Percentiles rank a stretch among this genome's conserved stretches.
Evolutionary conservation across 106 monocot genomes (phyloP).

Genomic region (Chionographis japonica): DNA sequence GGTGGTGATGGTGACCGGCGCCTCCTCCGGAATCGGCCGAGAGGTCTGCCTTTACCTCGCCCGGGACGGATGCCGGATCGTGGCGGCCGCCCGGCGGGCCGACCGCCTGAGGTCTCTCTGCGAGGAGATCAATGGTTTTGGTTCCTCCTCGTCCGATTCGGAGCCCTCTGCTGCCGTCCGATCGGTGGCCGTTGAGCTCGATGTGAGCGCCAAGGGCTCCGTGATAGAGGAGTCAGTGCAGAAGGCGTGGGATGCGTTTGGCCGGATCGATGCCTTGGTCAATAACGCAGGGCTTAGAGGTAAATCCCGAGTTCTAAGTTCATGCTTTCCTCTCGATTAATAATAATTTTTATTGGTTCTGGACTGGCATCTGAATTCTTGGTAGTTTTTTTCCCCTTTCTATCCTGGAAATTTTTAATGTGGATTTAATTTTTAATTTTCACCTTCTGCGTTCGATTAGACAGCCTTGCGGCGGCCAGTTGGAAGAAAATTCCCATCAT

Average conservation of each 20-base stretch:
- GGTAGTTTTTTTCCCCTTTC: no score
- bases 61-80: constrained; percentile 31
- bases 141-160: neutral
- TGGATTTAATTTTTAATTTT: no score
- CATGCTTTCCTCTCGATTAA: no score
- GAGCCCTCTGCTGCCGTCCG: constrained; percentile 4
- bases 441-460: no score
- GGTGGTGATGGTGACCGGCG: constrained; percentile 58
- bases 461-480: no score
- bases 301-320: no score
- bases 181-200: constrained; percentile 47
- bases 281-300: constrained; percentile 81
- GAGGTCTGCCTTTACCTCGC: constrained; percentile 47
- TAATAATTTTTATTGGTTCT: no score
- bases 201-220: constrained; percentile 30
- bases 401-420: no score
- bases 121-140: constrained; percentile 49
- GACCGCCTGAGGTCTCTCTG: constrained; percentile 50
- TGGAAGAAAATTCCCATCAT: no score
- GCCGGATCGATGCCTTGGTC: constrained; percentile 54
- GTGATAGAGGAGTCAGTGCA: constrained; percentile 35
- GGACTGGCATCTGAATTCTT: no score
- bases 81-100: constrained; percentile 44
- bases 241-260: constrained; percentile 62
- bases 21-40: constrained; percentile 50